Percentiles rank a stretch among this genome's conserved stretches.
Conservation (phyloP, 331 rosid genomes). For the Pyrus hybrid region DNA sequence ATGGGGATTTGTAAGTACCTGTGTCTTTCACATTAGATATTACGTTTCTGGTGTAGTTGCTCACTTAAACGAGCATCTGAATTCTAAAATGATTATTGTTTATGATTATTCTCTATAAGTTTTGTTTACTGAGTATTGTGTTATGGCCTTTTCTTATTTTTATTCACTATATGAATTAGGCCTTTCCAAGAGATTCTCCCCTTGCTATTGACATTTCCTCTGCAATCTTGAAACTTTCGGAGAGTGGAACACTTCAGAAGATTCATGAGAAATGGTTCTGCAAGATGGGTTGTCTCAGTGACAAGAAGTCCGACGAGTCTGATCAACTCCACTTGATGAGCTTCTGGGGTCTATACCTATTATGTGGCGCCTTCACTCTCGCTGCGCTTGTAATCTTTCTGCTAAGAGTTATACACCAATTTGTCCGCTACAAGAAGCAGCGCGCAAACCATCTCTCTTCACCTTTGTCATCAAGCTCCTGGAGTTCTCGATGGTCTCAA, state of each 20-base stretch:
- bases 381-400: conserved; percentile 45
- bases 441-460: conserved; percentile 25
- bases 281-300: conserved; percentile 58
- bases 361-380: conserved; percentile 38
- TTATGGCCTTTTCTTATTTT: conserved; percentile 6
- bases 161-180: conserved; percentile 32
- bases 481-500: conserved; percentile 38
- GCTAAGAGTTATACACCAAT: conserved; percentile 47
- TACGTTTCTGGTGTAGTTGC: not conserved
- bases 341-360: conserved; percentile 87
- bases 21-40: not conserved
- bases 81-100: not conserved
- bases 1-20: conserved; percentile 97
- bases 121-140: not conserved
- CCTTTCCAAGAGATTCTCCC: conserved; percentile 85
- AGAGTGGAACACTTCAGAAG: conserved; percentile 73
- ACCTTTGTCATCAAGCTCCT: conserved; percentile 16
- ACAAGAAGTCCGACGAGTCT: conserved; percentile 34
- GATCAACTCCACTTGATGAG: conserved; percentile 58
- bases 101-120: not conserved
- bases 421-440: conserved; percentile 37
- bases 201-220: conserved; percentile 85
- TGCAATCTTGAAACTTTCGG: conserved; percentile 76
- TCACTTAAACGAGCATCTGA: not conserved
- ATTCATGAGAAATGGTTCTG: conserved; percentile 69